phyloP scores from a whole-genome alignment of 2,329 filamentous ascomycete genomes.

The Hypoxylon sp. region DNA sequence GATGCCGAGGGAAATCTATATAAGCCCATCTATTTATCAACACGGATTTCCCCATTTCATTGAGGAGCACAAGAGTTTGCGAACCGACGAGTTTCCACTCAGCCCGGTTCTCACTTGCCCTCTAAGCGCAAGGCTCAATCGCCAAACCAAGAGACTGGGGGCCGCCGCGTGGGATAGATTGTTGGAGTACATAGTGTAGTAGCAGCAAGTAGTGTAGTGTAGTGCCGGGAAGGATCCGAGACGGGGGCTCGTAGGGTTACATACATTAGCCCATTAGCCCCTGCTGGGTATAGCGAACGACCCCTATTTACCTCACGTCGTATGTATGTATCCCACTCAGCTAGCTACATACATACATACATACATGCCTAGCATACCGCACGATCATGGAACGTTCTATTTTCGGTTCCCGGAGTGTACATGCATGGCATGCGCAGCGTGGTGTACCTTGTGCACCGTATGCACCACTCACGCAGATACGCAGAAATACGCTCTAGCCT shows the following conservation, averaged over 20 bases:
- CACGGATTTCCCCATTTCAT: neutral
- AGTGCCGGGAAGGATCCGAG: conserved; percentile 13
- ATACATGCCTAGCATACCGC: neutral
- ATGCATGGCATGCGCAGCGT: conserved; percentile 30
- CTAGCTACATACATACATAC: neutral
- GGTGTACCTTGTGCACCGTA: neutral
- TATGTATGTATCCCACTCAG: neutral
- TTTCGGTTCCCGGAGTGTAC: conserved; percentile 33
- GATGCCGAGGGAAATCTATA: neutral
- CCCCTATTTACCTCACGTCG: neutral
- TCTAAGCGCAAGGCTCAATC: neutral
- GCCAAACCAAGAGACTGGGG: neutral
- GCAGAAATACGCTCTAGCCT: neutral
- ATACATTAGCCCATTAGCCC: conserved; percentile 25
- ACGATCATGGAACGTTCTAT: conserved; percentile 25
- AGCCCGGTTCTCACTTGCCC: neutral
- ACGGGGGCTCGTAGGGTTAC: conserved; percentile 38
- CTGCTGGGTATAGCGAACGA: neutral
- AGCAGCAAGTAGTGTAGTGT: too few species aligned
- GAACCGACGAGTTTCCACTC: neutral
- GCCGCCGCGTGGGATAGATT: neutral
- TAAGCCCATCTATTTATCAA: neutral
- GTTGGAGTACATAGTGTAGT: too few species aligned
- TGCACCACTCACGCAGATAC: neutral
- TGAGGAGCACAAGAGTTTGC: neutral